Evolutionary conservation across 164 flowering plant genomes (phyloP), one percentile per base, ranked within the genome.

Genomic region (Dillenia turbinata): DNA sequence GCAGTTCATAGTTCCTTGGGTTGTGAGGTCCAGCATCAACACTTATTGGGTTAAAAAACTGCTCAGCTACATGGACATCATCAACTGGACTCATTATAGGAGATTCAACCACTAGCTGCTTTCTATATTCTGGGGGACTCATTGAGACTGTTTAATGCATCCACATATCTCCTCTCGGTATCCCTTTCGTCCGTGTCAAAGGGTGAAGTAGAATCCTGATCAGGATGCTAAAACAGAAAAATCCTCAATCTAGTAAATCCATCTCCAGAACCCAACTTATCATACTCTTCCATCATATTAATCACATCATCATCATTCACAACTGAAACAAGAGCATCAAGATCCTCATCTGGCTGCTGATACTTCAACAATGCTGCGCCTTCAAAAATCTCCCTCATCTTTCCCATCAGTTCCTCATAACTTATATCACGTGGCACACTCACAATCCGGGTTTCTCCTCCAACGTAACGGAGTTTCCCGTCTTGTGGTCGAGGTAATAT

Each of bases 211-310:
- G 69, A 72, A 70, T 87, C 97, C 40, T 83, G 81, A n/a, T 92
- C 96, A 12, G 78, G 73, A 45, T 74, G 77, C 0, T 90, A 73
- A 66, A 90, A 95, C 49, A 94, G 67, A 59, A 94, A 94, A 17
- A 94, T 81, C 81, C 99, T 79, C 5, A 92, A 75, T 64, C 89
- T 80, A 6, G 89, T 89, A 59, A 91, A 84, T 33, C 96, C 96
- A 76, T 88, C 96, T 8, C 88, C 85, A 0, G 85, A 78, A 9
- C 84, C 94, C 63, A 91, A 75, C 78, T 95, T 95, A 58, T 92
- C 99, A 65, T 95, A 92, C 78, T 95, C 99, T 64, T 95, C 99
- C 99, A 95, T 95, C 99, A 95, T 91, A 59, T 95, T 91, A 0
- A 65, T 80, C 50, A 95, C 97, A 71, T 95, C 99, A 60, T 95